Evolutionary conservation across 1,284 basidiomycete species (phyloP).

Genomic region (Ceratobasidium sp.): DNA sequence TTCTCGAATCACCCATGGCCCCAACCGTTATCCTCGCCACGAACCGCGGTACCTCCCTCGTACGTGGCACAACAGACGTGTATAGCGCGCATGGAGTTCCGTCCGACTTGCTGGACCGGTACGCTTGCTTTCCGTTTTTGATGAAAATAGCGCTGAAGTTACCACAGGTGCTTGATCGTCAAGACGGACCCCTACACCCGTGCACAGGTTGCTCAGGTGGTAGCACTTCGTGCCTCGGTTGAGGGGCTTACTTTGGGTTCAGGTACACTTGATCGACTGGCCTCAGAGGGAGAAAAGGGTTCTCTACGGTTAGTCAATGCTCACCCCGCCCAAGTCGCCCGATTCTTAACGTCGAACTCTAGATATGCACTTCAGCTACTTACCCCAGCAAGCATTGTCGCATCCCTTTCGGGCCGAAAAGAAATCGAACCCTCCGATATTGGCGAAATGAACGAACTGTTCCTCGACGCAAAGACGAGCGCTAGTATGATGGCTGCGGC

Average conservation of each 20-base stretch:
- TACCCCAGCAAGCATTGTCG: constrained; percentile 92
- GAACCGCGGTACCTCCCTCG: constrained; percentile 92
- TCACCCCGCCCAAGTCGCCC: background rate
- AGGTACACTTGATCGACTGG: constrained; percentile 85
- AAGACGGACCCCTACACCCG: constrained; percentile 89
- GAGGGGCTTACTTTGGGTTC: constrained; percentile 86
- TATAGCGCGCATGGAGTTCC: constrained; percentile 95
- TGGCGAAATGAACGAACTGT: constrained; percentile 91
- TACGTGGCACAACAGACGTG: constrained; percentile 94
- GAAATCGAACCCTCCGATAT: constrained; percentile 92
- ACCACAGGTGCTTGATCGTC: constrained; percentile 90
- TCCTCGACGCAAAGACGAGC: constrained; percentile 92
- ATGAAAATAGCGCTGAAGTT: constrained; percentile 4
- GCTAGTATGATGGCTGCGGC: constrained; percentile 69
- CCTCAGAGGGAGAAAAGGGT: constrained; percentile 85
- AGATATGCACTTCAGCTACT: constrained; percentile 95
- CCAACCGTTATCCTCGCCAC: constrained; percentile 98
- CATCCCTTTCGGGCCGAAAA: constrained; percentile 79
- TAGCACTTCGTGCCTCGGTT: constrained; percentile 87
- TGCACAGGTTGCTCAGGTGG: constrained; percentile 89
- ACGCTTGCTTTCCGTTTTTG: constrained; percentile 51
- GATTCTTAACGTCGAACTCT: background rate
- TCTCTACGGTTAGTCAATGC: constrained; percentile 81
- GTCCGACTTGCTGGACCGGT: constrained; percentile 93
- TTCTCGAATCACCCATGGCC: constrained; percentile 95